Evolutionary conservation across 2,329 filamentous ascomycete genomes (phyloP).

Genomic region (Ceratocystiopsis sp.): DNA sequence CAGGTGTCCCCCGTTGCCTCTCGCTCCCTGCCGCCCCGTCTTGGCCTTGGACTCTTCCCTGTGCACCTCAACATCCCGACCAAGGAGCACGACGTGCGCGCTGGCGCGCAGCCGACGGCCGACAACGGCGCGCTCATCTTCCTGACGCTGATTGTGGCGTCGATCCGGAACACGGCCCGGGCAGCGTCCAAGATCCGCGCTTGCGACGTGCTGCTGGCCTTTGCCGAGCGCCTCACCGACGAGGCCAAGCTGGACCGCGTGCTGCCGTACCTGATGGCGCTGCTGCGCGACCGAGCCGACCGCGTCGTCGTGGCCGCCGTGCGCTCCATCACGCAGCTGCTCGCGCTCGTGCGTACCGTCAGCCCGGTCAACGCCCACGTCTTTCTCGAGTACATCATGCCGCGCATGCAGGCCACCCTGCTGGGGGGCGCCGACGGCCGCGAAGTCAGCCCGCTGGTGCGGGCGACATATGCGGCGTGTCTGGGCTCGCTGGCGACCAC

Average conservation of each 20-base stretch:
- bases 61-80: slow-evolving; percentile 76
- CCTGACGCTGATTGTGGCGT: slow-evolving; percentile 73
- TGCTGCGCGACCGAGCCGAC: slow-evolving; percentile 69
- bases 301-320: slow-evolving; percentile 74
- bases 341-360: slow-evolving; percentile 75
- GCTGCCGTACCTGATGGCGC: slow-evolving; percentile 69
- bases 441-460: slow-evolving; percentile 39
- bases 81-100: slow-evolving; percentile 53
- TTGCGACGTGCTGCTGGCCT: slow-evolving; percentile 81
- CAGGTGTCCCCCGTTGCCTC: neutral
- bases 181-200: slow-evolving; percentile 75
- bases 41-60: slow-evolving; percentile 52
- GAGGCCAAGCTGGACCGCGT: slow-evolving; percentile 92
- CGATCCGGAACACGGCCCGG: slow-evolving; percentile 74
- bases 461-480: slow-evolving; percentile 85
- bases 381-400: slow-evolving; percentile 50
- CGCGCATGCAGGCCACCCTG: slow-evolving; percentile 40
- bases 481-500: slow-evolving; percentile 77
- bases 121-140: slow-evolving; percentile 92
- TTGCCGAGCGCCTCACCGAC: slow-evolving; percentile 79
- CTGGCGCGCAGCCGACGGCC: slow-evolving; percentile 40
- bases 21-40: slow-evolving; percentile 20
- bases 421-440: slow-evolving; percentile 25
- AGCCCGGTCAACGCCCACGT: slow-evolving; percentile 60
- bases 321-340: slow-evolving; percentile 71